Evolutionary conservation across 2,329 filamentous ascomycete species (phyloP).

Genomic region (Fusarium haematococcum): DNA sequence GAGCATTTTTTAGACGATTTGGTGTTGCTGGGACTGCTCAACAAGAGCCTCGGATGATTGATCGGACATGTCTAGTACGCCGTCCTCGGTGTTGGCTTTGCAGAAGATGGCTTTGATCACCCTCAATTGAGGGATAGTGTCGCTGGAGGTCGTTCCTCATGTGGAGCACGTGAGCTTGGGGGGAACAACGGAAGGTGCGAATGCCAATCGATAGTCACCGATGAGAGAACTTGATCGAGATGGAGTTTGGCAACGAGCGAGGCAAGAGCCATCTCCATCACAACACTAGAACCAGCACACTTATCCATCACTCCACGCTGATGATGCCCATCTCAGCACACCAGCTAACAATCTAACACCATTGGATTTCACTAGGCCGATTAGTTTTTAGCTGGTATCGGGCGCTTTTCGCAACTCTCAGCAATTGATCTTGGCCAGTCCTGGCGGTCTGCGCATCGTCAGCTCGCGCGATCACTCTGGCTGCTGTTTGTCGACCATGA

Average conservation of each 20-base stretch:
- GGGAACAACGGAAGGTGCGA: neutral
- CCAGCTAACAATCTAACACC: neutral
- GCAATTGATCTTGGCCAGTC: neutral
- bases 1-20: neutral
- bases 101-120: neutral
- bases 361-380: neutral
- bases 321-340: neutral
- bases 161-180: neutral
- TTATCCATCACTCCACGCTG: neutral
- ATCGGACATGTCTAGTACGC: neutral
- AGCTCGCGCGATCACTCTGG: neutral
- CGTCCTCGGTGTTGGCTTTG: neutral
- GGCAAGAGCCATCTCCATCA: neutral
- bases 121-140: neutral
- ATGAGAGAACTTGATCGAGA: neutral
- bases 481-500: neutral
- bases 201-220: neutral
- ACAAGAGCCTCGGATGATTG: neutral
- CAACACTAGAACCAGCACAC: neutral
- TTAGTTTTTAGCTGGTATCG: neutral
- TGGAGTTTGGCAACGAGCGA: neutral
- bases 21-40: neutral
- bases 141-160: neutral
- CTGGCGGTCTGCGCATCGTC: neutral
- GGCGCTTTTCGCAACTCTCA: neutral